Evolutionary conservation across 345 rosid species (phyloP).

Genomic region (Corchorus capsularis): DNA sequence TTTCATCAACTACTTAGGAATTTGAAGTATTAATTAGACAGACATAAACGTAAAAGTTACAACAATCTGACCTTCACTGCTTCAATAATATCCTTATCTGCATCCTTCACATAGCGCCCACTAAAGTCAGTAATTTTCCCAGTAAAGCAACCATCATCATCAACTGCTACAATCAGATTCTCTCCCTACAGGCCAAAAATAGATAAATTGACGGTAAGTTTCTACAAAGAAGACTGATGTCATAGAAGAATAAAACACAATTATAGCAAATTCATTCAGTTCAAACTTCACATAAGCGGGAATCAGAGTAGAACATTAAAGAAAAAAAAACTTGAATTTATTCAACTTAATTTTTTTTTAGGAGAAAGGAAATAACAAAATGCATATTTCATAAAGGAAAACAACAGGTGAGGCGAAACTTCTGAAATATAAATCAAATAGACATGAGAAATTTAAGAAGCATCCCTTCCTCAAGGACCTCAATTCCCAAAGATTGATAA

Average conservation of each 20-base stretch:
- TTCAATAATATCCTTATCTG: constrained; percentile 86
- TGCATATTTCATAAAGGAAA: constrained; percentile 4
- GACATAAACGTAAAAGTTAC: constrained; percentile 2
- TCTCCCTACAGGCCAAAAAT: constrained; percentile 55
- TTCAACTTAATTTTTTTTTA: background rate
- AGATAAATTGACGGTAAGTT: background rate
- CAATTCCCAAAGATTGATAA: background rate
- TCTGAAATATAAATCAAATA: background rate
- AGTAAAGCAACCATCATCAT: constrained; percentile 90
- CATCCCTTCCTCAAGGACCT: constrained; percentile 4
- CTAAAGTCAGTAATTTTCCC: constrained; percentile 71
- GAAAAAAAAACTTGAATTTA: background rate
- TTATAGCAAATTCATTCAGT: background rate
- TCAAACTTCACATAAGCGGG: background rate
- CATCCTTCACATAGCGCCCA: constrained; percentile 86
- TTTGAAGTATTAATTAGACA: background rate
- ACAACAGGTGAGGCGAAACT: background rate
- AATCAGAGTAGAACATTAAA: background rate
- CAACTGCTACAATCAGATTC: constrained; percentile 82
- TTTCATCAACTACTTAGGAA: background rate
- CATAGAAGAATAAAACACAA: constrained; percentile 5
- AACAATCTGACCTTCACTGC: constrained; percentile 68
- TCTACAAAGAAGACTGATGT: background rate
- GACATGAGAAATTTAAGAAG: background rate
- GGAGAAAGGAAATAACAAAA: background rate